Base-by-base conservation (phyloP, 495 filamentous ascomycete species). In the Xylaria grammica region DNA sequence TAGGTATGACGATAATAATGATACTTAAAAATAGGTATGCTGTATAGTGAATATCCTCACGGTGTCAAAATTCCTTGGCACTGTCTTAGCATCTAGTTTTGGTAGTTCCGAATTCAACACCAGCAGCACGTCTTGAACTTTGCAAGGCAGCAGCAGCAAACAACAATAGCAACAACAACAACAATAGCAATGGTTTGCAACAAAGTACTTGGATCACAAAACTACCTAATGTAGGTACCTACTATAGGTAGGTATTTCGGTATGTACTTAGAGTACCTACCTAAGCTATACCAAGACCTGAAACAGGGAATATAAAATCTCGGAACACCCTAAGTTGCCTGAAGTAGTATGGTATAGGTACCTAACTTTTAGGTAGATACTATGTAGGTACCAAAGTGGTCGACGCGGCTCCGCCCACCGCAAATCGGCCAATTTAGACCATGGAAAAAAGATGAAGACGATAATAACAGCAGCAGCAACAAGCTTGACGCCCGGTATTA, bases 361-460 rank as follows among this genome's bases (percentile, higher is more conserved):
- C 8, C 40, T 36, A 11, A 36, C 11, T 36, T 36, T 6, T 11
- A 36, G 34, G 6, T n/a, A n/a, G n/a, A n/a, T n/a, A n/a, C n/a
- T n/a, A n/a, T n/a, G n/a, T n/a, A n/a, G n/a, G n/a, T n/a, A n/a
- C n/a, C n/a, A n/a, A n/a, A n/a, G n/a, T n/a, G n/a, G n/a, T 36
- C 34, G 5, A 11, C 34, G 6, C 34, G 34, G 6, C 34, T 7
- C 40, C 42, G 26, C 27, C 42, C 4, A 24, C 27, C 4, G 29
- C 29, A 15, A 13, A 17, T 24, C 27, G 9, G 44, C 44, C 40
- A 15, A 17, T 34, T 19, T 38, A 29, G 44, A 6, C 15, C 8
- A 54, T 54, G 65, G 71, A 69, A 72, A 71, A 65, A 66, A 60
- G 46, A 74, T 74, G 69, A 69, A 57, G 51, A 65, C 67, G 36